Conservation (phyloP, 1,284 basidiomycete genomes). For the Ceratobasidium sp. region DNA sequence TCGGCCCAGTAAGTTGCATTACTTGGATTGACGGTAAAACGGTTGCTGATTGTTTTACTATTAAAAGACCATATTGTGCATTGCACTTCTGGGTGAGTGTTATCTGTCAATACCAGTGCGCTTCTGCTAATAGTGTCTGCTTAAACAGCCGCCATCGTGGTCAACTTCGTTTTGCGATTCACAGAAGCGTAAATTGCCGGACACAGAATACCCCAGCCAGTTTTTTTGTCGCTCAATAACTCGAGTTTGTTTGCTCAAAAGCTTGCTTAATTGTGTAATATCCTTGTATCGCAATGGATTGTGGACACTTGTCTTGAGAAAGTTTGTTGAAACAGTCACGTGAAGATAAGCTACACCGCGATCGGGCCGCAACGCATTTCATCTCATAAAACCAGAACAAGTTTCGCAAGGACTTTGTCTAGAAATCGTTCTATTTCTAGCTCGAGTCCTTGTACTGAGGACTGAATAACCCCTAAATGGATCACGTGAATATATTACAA, state of each 20-base stretch:
- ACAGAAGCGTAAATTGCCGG: conserved; percentile 58
- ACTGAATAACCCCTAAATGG: conserved; percentile 3
- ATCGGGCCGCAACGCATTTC: background rate
- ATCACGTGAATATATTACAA: conserved; percentile 11
- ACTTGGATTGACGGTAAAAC: conserved; percentile 51
- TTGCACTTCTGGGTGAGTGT: conserved; percentile 82
- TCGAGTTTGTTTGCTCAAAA: background rate
- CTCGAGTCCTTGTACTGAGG: background rate
- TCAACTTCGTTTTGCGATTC: conserved; percentile 91
- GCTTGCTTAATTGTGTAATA: conserved; percentile 21
- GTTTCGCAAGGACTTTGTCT: background rate
- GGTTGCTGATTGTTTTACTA: conserved; percentile 41
- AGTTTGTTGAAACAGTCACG: background rate
- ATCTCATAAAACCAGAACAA: background rate
- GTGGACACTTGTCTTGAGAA: conserved; percentile 18
- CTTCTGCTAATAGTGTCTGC: conserved; percentile 41
- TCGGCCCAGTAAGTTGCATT: conserved; percentile 77
- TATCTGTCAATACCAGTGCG: background rate
- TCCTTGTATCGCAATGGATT: conserved; percentile 36
- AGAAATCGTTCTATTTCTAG: background rate
- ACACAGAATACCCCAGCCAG: background rate
- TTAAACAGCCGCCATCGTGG: conserved; percentile 82
- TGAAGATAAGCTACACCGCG: conserved; percentile 9
- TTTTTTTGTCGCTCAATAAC: no score
- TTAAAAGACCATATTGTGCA: conserved; percentile 85